phyloP scores from a whole-genome alignment of 2,329 filamentous ascomycete genomes.

The Nannizziopsis arthrosporioides region DNA sequence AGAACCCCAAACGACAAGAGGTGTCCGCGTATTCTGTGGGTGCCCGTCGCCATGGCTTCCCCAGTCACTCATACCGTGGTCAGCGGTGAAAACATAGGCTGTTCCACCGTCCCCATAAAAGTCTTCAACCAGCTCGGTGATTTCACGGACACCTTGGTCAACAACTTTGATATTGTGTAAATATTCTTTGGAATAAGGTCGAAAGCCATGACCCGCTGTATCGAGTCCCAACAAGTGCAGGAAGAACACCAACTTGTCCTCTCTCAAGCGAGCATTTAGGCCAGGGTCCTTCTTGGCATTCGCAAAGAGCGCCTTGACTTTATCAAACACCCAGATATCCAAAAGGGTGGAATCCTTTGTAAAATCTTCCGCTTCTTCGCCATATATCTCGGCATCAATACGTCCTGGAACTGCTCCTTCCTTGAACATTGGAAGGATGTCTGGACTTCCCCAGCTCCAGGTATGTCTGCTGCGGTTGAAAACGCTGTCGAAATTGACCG shows the following conservation, averaged over 20 bases:
- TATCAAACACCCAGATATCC: conserved; percentile 92
- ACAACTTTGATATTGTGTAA: conserved; percentile 89
- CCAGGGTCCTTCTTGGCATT: conserved; percentile 67
- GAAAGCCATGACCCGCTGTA: conserved; percentile 72
- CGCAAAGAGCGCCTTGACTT: conserved; percentile 74
- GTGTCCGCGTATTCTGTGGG: conserved; percentile 91
- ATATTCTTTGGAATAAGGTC: conserved; percentile 93
- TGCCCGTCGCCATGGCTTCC: conserved; percentile 98
- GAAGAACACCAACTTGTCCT: conserved; percentile 91
- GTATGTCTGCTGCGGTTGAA: conserved; percentile 96
- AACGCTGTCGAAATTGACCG: conserved; percentile 95
- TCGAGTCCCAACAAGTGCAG: conserved; percentile 86
- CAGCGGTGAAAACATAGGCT: conserved; percentile 91
- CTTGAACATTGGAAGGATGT: conserved; percentile 96
- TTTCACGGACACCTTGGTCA: conserved; percentile 76
- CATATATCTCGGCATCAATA: conserved; percentile 79
- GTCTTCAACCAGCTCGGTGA: conserved; percentile 65
- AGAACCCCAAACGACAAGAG: conserved; percentile 84
- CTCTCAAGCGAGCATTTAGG: conserved; percentile 56
- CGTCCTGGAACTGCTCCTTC: conserved; percentile 77
- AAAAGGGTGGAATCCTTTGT: conserved; percentile 67
- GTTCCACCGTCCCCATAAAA: conserved; percentile 81
- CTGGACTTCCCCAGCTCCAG: conserved; percentile 98
- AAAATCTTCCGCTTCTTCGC: conserved; percentile 78
- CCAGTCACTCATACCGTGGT: conserved; percentile 98